Evolutionary conservation across 2,329 filamentous ascomycete genomes (phyloP).

Genomic region (Cladosporium oxysporum): DNA sequence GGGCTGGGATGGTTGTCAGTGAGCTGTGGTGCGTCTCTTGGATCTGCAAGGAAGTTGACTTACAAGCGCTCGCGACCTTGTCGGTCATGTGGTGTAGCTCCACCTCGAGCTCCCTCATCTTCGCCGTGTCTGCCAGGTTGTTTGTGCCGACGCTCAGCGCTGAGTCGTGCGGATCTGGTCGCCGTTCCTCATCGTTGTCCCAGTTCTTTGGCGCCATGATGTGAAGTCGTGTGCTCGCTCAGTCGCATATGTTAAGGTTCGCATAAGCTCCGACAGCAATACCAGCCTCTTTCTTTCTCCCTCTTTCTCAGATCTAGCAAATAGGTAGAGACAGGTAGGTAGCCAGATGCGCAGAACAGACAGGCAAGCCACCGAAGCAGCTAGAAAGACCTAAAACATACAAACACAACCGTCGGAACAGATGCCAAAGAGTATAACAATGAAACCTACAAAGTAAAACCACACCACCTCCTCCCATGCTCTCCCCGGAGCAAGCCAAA

Average conservation of each 20-base stretch:
- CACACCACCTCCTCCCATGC: background rate
- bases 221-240: background rate
- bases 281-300: background rate
- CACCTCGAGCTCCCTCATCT: constrained; percentile 65
- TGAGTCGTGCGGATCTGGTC: constrained; percentile 44
- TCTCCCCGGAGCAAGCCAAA: background rate
- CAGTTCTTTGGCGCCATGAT: constrained; percentile 15
- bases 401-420: background rate
- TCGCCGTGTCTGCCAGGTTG: constrained; percentile 13
- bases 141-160: constrained; percentile 52
- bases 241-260: constrained; percentile 3
- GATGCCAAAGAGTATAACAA: background rate
- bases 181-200: constrained; percentile 20
- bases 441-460: background rate
- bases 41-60: constrained; percentile 27
- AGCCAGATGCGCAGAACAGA: background rate
- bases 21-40: background rate
- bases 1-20: constrained; percentile 26
- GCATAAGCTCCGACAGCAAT: constrained; percentile 2
- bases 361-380: background rate
- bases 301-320: background rate
- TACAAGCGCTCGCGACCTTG: constrained; percentile 66
- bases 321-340: background rate
- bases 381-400: background rate
- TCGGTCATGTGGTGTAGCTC: constrained; percentile 71